Evolutionary conservation across 2,329 filamentous ascomycete genomes (phyloP), one percentile per base, ranked within the genome.

Genomic region (Didymella pinodella): DNA sequence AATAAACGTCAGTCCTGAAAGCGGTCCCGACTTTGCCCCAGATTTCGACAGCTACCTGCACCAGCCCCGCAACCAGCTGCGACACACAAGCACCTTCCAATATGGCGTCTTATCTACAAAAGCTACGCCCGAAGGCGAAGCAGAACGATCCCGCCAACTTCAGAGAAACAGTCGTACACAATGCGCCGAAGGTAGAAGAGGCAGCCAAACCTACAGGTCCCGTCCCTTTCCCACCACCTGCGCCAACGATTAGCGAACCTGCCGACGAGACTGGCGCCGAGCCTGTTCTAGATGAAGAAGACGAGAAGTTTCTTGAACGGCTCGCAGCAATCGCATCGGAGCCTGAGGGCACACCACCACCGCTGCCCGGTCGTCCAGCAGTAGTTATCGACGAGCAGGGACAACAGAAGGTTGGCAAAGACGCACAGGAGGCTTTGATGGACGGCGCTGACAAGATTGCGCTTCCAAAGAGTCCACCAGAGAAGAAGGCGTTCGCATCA

Each of bases 221-320:
- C 34, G 64, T 58, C 4, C 59, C 61, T 31, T 50, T 46, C 32
- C 56, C 63, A 8, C 65, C 67, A 8, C 65, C 67, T 11, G 62
- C 66, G 7, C 66, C 69, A 10, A 60, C 68, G 16, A 63, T 71
- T 44, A 61, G 63, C 48, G 67, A 70, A 25, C 67, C 69, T 3
- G 63, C 58, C 54, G 69, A 76, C 32, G 69, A 76, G 43, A 65
- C 65, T 28, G 67, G 65, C 36, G 63, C 66, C 18, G 73, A 74
- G 67, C 70, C 81, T 6, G 81, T 88, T 2, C 71, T 88, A n/a
- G 85, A 83, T 18, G 80, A 84, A n/a, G 85, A 87, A 66, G 86
- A 88, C 61, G 84, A 88, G 65, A 78, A 80, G 51, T 88, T 87
- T 65, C 74, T 88, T 32, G 77, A 80, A 53, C 76, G 77, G 32